Evolutionary conservation across 2,329 filamentous ascomycete genomes (phyloP), one percentile per base, ranked within the genome.

Genomic region (Aspergillus quadricinctus): DNA sequence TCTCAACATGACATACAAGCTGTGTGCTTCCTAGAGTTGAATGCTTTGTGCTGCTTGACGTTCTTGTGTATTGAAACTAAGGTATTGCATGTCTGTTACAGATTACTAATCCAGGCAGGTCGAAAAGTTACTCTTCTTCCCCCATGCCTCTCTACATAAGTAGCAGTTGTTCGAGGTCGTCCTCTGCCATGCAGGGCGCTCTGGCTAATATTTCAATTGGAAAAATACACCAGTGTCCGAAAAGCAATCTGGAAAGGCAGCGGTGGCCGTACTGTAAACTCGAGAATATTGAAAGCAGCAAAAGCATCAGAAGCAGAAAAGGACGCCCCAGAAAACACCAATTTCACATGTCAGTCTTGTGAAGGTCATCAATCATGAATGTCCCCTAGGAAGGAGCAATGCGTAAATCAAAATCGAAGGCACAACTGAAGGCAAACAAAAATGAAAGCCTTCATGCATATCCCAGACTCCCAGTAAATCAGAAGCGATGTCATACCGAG

Each of bases 311-410:
- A 17, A 46, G 10, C 10, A 46, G 48, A 50, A 41, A 14, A 25
- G 49, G 23, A 28, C 19, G 46, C 48, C 46, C 41, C 21, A 50
- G 43, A 57, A 37, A 67, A 65, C 62, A 64, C 61, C 62, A 28
- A 56, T 53, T 57, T 57, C 52, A 50, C 54, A 54, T 28, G 48
- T 57, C 17, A 25, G 28, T 35, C 48, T 58, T 56, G 57, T 58
- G 56, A 61, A 54, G 29, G 52, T 66, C 60, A 62, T 65, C 52
- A 64, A 52, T 66, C 63, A 40, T 65, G 46, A 64, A 28, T 48
- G 25, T 52, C 43, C 29, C 53, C 43, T 37, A 11, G 40, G n/a
- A 31, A 25, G 46, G 31, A 59, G 29, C n/a, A 41, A 57, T 46
- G 23, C 17, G 29, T 17, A 52, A n/a, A 50, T 17, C 25, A 52